Conservation (phyloP, 352 stramenopile genomes). For the Phytophthora multivora region DNA sequence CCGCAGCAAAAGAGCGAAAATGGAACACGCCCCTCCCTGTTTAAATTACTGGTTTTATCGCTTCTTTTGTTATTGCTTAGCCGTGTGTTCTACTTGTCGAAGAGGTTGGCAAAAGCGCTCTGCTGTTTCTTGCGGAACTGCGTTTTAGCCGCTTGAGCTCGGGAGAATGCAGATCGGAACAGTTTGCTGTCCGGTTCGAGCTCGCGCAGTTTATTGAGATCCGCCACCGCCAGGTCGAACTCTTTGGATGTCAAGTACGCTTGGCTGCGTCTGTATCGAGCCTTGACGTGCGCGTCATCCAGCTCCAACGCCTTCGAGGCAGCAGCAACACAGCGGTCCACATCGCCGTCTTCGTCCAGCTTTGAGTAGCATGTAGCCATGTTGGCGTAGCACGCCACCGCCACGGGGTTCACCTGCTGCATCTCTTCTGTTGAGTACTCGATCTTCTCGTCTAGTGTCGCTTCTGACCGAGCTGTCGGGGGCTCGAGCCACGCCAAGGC, state of each 20-base stretch:
- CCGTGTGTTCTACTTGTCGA: conserved; percentile 30
- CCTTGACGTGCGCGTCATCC: conserved; percentile 60
- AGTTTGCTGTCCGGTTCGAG: conserved; percentile 54
- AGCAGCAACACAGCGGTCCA: conserved; percentile 55
- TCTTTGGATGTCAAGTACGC: conserved; percentile 58
- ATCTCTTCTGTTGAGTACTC: conserved; percentile 46
- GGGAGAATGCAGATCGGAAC: conserved; percentile 41
- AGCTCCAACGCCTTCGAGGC: conserved; percentile 49
- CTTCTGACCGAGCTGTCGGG: conserved; percentile 26
- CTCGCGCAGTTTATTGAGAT: conserved; percentile 44
- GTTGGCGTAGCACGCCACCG: conserved; percentile 60
- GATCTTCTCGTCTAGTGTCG: conserved; percentile 30
- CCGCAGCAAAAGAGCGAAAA: conserved; percentile 37
- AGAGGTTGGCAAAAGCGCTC: conserved; percentile 41
- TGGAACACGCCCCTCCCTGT: conserved; percentile 61
- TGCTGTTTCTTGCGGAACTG: conserved; percentile 51
- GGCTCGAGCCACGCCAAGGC: conserved; percentile 63
- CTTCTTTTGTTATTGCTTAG: not conserved
- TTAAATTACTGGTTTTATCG: conserved; percentile 50
- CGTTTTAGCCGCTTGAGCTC: conserved; percentile 33
- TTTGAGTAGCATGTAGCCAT: conserved; percentile 72
- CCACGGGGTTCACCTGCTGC: conserved; percentile 35
- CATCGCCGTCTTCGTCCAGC: conserved; percentile 19
- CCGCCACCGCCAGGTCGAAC: conserved; percentile 58
- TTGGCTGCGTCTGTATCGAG: conserved; percentile 69